Conservation (phyloP, 1,284 basidiomycete genomes). For the Ustilago tritici region DNA sequence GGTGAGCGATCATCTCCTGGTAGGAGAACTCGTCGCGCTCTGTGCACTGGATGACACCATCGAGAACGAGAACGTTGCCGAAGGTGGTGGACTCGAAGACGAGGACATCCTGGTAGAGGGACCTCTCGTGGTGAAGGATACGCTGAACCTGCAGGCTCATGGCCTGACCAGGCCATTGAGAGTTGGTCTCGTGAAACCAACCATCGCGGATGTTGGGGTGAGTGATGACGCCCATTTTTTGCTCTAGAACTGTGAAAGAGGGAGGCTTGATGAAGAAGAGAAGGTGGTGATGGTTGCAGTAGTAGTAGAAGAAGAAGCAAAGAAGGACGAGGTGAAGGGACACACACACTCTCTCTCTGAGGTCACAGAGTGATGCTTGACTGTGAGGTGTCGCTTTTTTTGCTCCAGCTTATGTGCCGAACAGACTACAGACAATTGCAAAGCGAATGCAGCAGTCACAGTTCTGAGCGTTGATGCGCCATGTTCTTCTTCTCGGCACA, state of each 20-base stretch:
- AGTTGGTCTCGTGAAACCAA: slow-evolving; percentile 95
- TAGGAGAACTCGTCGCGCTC: slow-evolving; percentile 99
- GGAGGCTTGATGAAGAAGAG: slow-evolving; percentile 3
- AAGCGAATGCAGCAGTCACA: neutral
- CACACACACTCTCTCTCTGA: neutral
- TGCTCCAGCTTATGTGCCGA: slow-evolving; percentile 6
- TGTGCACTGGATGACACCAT: slow-evolving; percentile 95
- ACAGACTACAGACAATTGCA: neutral
- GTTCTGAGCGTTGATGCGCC: slow-evolving; percentile 5
- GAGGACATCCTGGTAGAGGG: slow-evolving; percentile 84
- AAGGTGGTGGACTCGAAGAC: slow-evolving; percentile 63
- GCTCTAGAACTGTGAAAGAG: neutral
- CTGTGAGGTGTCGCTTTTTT: neutral
- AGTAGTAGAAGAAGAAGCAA: slow-evolving; percentile 20
- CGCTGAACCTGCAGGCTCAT: slow-evolving; percentile 78
- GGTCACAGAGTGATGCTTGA: slow-evolving; percentile 2
- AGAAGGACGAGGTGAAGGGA: slow-evolving; percentile 12
- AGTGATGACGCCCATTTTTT: slow-evolving; percentile 64
- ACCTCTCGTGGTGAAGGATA: slow-evolving; percentile 93
- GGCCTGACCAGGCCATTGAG: slow-evolving; percentile 87
- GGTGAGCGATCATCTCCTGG: slow-evolving; percentile 99
- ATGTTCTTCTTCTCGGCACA: neutral
- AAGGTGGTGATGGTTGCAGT: slow-evolving; percentile 27
- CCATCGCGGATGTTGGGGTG: slow-evolving; percentile 77
- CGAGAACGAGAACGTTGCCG: slow-evolving; percentile 92